Evolutionary conservation across 2,329 filamentous ascomycete species (phyloP).

Genomic region (Nothophaeocryptopus gaeumannii): DNA sequence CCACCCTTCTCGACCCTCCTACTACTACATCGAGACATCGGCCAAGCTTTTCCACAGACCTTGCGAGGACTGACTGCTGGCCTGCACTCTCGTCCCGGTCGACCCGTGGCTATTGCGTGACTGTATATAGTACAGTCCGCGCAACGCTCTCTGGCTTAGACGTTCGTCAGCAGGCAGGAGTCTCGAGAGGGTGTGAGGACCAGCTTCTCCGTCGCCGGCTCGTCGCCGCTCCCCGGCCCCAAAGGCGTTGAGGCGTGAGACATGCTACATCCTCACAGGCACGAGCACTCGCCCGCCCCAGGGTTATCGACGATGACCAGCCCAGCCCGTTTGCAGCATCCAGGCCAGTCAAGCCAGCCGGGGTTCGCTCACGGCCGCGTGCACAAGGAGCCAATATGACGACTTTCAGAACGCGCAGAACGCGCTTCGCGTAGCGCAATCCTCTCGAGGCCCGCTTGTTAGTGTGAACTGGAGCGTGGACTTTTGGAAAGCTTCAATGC

Average conservation of each 20-base stretch:
- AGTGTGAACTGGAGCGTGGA: conserved; percentile 15
- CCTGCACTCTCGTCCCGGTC: too few relatives aligned
- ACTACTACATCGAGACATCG: too few relatives aligned
- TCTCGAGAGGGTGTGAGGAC: neutral
- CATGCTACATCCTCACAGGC: conserved; percentile 10
- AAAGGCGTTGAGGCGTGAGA: conserved; percentile 21
- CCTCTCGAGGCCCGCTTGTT: too few relatives aligned
- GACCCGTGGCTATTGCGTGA: too few relatives aligned
- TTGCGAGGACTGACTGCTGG: too few relatives aligned
- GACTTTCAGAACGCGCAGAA: too few relatives aligned
- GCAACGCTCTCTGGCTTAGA: too few relatives aligned
- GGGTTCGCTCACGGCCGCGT: neutral
- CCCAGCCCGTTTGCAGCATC: conserved; percentile 5
- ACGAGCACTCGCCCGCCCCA: neutral
- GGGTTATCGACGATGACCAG: conserved; percentile 25
- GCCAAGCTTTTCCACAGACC: too few relatives aligned
- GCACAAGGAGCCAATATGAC: too few relatives aligned
- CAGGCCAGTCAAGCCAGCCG: neutral
- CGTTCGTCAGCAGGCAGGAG: too few relatives aligned
- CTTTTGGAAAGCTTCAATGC: conserved; percentile 22
- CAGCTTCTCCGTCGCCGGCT: neutral
- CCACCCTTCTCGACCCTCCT: neutral
- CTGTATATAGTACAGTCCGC: too few relatives aligned
- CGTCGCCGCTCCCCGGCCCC: neutral
- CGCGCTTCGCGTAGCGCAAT: too few relatives aligned